Evolutionary conservation across 805 yeast genomes (phyloP).

Genomic region (Martiniozyma abietophila): DNA sequence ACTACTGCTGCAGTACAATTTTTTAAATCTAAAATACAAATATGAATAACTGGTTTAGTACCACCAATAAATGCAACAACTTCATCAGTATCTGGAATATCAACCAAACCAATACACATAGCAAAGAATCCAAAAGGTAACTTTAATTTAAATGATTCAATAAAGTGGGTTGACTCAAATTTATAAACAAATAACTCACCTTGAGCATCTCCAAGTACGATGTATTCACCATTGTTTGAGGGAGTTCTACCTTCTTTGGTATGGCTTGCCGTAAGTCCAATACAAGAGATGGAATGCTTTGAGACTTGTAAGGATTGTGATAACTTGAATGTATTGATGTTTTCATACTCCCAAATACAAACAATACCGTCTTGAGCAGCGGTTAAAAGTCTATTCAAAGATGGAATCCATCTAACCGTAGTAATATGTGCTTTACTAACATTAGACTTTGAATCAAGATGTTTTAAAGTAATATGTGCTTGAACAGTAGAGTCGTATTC

Average conservation of each 20-base stretch:
- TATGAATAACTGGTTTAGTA: conserved; percentile 43
- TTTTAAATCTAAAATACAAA: conserved; percentile 19
- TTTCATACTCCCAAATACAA: conserved; percentile 44
- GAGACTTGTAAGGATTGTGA: conserved; percentile 23
- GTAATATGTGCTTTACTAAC: conserved; percentile 54
- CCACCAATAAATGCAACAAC: conserved; percentile 66
- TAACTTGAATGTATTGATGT: conserved; percentile 19
- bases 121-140: conserved; percentile 40
- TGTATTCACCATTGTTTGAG: conserved; percentile 21
- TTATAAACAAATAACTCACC: conserved; percentile 52
- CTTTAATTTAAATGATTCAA: conserved; percentile 27
- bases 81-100: conserved; percentile 21
- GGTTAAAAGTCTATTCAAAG: conserved; percentile 39
- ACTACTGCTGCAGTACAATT: conserved; percentile 24
- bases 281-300: conserved; percentile 9
- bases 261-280: conserved; percentile 6
- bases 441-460: too few relatives aligned
- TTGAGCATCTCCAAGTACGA: conserved; percentile 56
- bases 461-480: conserved; percentile 46
- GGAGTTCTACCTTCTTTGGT: too few relatives aligned
- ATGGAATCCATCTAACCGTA: conserved; percentile 50
- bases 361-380: conserved; percentile 61
- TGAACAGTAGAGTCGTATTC: conserved; percentile 29
- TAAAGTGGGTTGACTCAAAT: conserved; percentile 17
- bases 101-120: conserved; percentile 28